Evolutionary conservation across 1,284 basidiomycete species (phyloP).

Genomic region (Amylostereum areolatum): DNA sequence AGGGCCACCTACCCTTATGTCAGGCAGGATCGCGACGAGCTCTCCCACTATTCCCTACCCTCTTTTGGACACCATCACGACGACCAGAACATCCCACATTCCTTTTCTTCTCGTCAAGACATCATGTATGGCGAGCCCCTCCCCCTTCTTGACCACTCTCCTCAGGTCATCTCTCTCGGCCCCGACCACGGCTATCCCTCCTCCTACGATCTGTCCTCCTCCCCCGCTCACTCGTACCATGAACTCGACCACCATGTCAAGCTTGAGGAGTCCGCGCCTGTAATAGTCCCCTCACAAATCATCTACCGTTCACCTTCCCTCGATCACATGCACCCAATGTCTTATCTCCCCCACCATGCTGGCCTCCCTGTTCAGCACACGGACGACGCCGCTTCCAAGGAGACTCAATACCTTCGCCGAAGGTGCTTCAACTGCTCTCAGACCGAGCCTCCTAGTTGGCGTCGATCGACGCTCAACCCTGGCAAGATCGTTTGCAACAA

Average conservation of each 20-base stretch:
- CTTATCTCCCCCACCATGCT: constrained; percentile 47
- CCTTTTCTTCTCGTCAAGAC: constrained; percentile 29
- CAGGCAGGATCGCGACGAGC: constrained; percentile 52
- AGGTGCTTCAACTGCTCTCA: constrained; percentile 86
- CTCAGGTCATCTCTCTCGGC: constrained; percentile 34
- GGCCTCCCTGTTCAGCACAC: constrained; percentile 75
- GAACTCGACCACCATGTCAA: constrained; percentile 50
- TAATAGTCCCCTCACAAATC: constrained; percentile 57
- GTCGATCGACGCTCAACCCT: constrained; percentile 77
- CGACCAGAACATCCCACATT: constrained; percentile 24
- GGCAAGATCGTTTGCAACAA: constrained; percentile 90
- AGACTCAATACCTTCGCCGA: constrained; percentile 79
- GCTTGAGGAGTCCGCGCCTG: constrained; percentile 50
- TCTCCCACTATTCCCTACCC: constrained; percentile 29
- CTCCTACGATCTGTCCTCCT: constrained; percentile 30
- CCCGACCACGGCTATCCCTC: constrained; percentile 25
- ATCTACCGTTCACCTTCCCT: constrained; percentile 33
- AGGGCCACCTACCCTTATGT: constrained; percentile 71
- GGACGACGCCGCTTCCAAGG: constrained; percentile 80
- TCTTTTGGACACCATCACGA: constrained; percentile 15
- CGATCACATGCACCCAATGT: constrained; percentile 29
- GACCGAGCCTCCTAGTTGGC: constrained; percentile 81
- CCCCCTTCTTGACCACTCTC: constrained; percentile 30
- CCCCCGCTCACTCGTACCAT: constrained; percentile 40
- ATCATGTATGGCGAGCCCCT: constrained; percentile 36